Evolutionary conservation across 73 alveolate genomes (phyloP).

Genomic region (Blepharisma japonicum): DNA sequence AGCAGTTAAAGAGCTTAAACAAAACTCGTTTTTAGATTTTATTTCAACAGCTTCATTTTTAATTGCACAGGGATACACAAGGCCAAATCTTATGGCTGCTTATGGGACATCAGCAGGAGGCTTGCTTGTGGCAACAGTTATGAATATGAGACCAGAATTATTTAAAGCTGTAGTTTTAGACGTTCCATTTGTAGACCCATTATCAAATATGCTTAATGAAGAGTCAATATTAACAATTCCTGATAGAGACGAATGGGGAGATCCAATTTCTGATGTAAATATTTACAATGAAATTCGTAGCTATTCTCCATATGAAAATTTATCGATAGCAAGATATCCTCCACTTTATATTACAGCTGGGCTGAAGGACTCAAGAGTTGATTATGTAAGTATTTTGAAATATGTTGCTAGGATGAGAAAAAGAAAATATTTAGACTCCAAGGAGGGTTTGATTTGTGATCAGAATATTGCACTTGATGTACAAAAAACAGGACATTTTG

Average conservation of each 20-base stretch:
- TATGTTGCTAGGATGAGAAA: slow-evolving; percentile 67
- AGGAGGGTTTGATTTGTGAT: not conserved
- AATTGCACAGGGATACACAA: slow-evolving; percentile 67
- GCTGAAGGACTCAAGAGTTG: slow-evolving; percentile 72
- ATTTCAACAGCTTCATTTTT: slow-evolving; percentile 65
- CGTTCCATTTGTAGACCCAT: slow-evolving; percentile 82
- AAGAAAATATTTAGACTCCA: not conserved
- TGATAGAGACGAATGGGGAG: slow-evolving; percentile 85
- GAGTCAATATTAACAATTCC: slow-evolving; percentile 62
- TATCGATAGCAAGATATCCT: slow-evolving; percentile 60
- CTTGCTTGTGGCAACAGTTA: slow-evolving; percentile 63
- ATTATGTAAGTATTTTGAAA: slow-evolving; percentile 69
- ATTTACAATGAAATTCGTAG: slow-evolving; percentile 48
- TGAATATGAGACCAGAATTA: slow-evolving; percentile 75
- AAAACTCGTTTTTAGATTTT: slow-evolving; percentile 61
- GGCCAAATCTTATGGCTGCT: slow-evolving; percentile 77
- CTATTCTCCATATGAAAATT: slow-evolving; percentile 84
- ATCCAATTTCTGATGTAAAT: slow-evolving; percentile 56
- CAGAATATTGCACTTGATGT: slow-evolving; percentile 23
- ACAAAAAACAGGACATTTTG: slow-evolving; percentile 20
- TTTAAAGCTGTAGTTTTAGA: slow-evolving; percentile 72
- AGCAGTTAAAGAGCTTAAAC: slow-evolving; percentile 65
- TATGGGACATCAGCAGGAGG: slow-evolving; percentile 92
- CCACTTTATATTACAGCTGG: slow-evolving; percentile 64
- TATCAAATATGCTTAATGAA: slow-evolving; percentile 62